Conservation (phyloP, 257 asterid genomes). For the Fraxinus anomala region DNA sequence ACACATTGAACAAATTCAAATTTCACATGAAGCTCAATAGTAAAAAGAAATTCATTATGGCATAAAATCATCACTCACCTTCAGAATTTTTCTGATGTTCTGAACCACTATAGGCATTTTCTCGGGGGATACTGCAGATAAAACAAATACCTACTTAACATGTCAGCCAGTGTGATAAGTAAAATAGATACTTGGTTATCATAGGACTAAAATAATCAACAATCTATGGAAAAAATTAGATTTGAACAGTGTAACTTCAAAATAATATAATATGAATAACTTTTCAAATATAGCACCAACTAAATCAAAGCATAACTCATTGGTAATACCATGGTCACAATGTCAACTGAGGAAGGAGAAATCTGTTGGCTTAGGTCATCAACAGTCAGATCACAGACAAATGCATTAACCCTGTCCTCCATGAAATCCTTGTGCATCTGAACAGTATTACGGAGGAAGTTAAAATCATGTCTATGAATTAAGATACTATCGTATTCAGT, state of each 20-base stretch:
- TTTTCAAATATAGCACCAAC: slow-evolving; percentile 21
- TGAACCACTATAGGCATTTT: slow-evolving; percentile 78
- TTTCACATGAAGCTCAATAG: neutral
- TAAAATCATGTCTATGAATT: neutral
- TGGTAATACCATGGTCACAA: slow-evolving; percentile 84
- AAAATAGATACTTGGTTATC: slow-evolving; percentile 16
- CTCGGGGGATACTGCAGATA: slow-evolving; percentile 97
- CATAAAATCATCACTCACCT: slow-evolving; percentile 50
- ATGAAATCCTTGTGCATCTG: slow-evolving; percentile 84
- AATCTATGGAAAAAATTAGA: slow-evolving; percentile 5
- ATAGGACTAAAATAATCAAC: slow-evolving; percentile 1
- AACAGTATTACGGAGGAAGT: slow-evolving; percentile 11
- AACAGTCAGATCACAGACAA: slow-evolving; percentile 78
- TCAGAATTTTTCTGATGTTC: slow-evolving; percentile 79
- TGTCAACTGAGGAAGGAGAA: slow-evolving; percentile 85
- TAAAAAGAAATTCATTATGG: slow-evolving; percentile 7
- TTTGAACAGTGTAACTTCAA: neutral
- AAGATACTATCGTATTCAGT: neutral
- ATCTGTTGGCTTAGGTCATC: slow-evolving; percentile 71
- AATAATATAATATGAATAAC: neutral
- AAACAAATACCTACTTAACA: slow-evolving; percentile 83
- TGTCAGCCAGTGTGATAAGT: slow-evolving; percentile 51
- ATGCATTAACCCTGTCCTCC: slow-evolving; percentile 72
- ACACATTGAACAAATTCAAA: slow-evolving; percentile 28
- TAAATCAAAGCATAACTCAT: slow-evolving; percentile 14